phyloP scores from a whole-genome alignment of 2,329 filamentous ascomycete genomes.

The Fusarium sp. region DNA sequence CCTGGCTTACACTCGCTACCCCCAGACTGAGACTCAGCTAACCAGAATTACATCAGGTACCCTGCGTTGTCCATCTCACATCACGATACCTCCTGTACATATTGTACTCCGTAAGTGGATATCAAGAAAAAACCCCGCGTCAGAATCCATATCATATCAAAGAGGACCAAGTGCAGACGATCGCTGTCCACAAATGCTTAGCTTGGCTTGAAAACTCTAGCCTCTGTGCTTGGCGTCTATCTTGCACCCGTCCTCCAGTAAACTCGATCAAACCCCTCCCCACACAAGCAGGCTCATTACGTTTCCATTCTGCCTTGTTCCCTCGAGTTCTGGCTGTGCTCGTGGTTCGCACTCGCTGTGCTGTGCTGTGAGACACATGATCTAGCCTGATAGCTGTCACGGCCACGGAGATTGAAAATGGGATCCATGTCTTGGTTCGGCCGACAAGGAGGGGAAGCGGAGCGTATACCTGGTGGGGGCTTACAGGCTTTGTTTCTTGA shows the following conservation, averaged over 20 bases:
- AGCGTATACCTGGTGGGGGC: slow-evolving; percentile 22
- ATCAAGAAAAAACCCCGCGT: slow-evolving; percentile 32
- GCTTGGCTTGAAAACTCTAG: slow-evolving; percentile 25
- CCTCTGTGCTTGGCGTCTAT: slow-evolving; percentile 25
- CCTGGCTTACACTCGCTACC: not conserved
- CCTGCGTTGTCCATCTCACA: slow-evolving; percentile 30
- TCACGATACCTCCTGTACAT: slow-evolving; percentile 18
- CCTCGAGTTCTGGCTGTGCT: not conserved
- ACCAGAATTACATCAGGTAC: slow-evolving; percentile 26
- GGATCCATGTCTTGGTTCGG: slow-evolving; percentile 32
- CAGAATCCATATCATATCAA: slow-evolving; percentile 24
- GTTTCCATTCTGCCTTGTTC: slow-evolving; percentile 19
- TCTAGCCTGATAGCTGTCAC: not conserved
- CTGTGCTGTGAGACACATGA: not conserved
- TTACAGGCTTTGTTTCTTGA: slow-evolving; percentile 2
- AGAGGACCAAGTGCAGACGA: slow-evolving; percentile 27
- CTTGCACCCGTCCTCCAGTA: slow-evolving; percentile 14
- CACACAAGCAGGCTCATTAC: slow-evolving; percentile 31
- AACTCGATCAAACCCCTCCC: slow-evolving; percentile 14
- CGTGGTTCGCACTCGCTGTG: slow-evolving; percentile 1
- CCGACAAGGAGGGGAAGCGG: slow-evolving; percentile 31
- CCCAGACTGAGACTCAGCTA: slow-evolving; percentile 32
- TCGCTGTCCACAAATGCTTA: slow-evolving; percentile 30
- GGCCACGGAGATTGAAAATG: slow-evolving; percentile 20
- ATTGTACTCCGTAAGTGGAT: slow-evolving; percentile 18